These are phyloP conservation scores for Carex myosuroides DNA, from an alignment of 176 grass and related monocot species.

Conservation along the genomic window DNA sequence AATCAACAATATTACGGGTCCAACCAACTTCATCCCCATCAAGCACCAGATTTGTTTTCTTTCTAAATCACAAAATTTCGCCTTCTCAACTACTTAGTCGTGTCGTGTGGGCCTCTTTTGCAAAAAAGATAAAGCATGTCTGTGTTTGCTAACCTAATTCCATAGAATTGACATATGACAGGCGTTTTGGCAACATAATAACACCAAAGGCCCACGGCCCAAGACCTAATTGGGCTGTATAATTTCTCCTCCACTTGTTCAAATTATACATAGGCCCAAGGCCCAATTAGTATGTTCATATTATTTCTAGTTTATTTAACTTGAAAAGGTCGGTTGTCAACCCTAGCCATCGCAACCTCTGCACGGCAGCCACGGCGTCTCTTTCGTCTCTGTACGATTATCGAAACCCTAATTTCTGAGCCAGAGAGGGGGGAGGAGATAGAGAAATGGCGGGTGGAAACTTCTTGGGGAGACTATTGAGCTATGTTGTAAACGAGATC, in stretches of 20 bases:
- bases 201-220: too few species aligned
- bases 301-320: not conserved
- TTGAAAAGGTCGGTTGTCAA: not conserved
- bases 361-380: not conserved
- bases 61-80: not conserved
- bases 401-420: conserved; percentile 50
- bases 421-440: not conserved
- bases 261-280: not conserved
- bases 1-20: not conserved
- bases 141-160: not conserved
- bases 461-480: conserved; percentile 27
- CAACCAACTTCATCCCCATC: not conserved
- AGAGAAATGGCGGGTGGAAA: conserved; percentile 31
- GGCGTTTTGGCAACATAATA: not conserved
- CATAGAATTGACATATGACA: not conserved
- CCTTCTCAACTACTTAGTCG: not conserved
- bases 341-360: not conserved
- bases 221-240: not conserved
- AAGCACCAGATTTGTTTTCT: not conserved
- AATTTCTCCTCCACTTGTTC: not conserved
- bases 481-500: conserved; percentile 37
- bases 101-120: not conserved
- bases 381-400: conserved; percentile 38
- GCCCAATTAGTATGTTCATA: not conserved
- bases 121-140: not conserved